phyloP scores from a whole-genome alignment of 192 early-diverging fungal species.

The Lobosporangium transversale region DNA sequence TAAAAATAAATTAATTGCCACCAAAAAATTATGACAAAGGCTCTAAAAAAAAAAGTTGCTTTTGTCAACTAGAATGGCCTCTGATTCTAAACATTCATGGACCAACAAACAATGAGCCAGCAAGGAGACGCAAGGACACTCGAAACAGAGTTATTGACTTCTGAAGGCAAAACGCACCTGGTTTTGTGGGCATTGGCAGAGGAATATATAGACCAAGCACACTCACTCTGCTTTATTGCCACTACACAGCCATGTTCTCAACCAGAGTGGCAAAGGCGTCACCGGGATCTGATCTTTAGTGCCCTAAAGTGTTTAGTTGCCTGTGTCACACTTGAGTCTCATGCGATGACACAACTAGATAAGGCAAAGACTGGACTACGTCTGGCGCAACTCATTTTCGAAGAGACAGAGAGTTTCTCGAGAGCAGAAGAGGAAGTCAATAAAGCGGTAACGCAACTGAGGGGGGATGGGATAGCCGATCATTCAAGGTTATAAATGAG shows the following conservation, averaged over 20 bases:
- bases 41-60: too few relatives aligned
- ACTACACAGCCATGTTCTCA: conserved; percentile 39
- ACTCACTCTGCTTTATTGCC: conserved; percentile 38
- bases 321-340: conserved; percentile 28
- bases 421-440: conserved; percentile 35
- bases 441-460: conserved; percentile 48
- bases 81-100: background rate
- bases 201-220: conserved; percentile 38
- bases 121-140: background rate
- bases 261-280: conserved; percentile 27
- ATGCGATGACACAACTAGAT: conserved; percentile 38
- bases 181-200: conserved; percentile 40
- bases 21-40: background rate
- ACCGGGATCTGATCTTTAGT: conserved; percentile 36
- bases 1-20: conserved; percentile 9
- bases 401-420: conserved; percentile 52
- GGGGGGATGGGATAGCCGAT: background rate
- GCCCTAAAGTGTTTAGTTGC: conserved; percentile 55
- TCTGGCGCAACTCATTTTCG: conserved; percentile 53
- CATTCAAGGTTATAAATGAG: background rate
- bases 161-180: conserved; percentile 29
- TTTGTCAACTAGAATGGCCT: too few relatives aligned
- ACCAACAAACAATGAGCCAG: conserved; percentile 2
- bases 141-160: conserved; percentile 3
- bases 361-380: conserved; percentile 49